These are phyloP conservation scores for Fusarium sp. DNA, from an alignment of 2,329 filamentous ascomycete genomes.

Conservation along the genomic window DNA sequence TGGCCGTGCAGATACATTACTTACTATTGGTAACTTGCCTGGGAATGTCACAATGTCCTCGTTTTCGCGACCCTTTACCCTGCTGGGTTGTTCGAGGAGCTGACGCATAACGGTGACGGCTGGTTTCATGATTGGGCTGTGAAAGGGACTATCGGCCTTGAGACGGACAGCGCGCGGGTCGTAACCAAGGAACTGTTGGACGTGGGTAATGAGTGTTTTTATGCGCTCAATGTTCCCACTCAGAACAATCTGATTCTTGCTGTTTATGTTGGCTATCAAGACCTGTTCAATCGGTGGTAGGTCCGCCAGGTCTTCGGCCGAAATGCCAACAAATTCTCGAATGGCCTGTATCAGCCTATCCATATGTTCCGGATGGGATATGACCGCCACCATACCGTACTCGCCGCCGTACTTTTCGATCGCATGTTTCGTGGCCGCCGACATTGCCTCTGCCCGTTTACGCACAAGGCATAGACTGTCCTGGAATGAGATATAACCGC, in stretches of 20 bases:
- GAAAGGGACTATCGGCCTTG: constrained; percentile 90
- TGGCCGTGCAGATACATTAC: constrained; percentile 86
- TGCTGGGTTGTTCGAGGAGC: constrained; percentile 72
- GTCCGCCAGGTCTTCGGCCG: constrained; percentile 75
- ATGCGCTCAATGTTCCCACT: constrained; percentile 89
- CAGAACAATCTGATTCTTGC: constrained; percentile 94
- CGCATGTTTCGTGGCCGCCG: constrained; percentile 77
- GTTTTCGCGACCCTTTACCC: constrained; percentile 64
- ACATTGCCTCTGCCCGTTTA: constrained; percentile 85
- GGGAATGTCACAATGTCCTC: constrained; percentile 81
- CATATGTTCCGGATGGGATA: constrained; percentile 87
- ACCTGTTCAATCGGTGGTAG: constrained; percentile 87
- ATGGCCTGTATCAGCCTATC: constrained; percentile 77
- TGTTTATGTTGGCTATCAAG: constrained; percentile 92
- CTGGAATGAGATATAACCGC: constrained; percentile 81
- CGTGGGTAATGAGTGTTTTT: constrained; percentile 82
- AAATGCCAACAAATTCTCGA: constrained; percentile 81
- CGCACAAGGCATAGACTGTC: constrained; percentile 84
- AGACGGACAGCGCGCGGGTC: constrained; percentile 89
- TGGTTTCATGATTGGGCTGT: constrained; percentile 91
- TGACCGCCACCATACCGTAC: constrained; percentile 94
- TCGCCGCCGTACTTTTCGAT: constrained; percentile 78
- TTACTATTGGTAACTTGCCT: constrained; percentile 80
- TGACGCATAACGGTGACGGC: constrained; percentile 80
- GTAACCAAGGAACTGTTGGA: constrained; percentile 90